These are phyloP conservation scores for Trametes cubensis DNA, from an alignment of 768 basidiomycete genomes.

Conservation along the genomic window DNA sequence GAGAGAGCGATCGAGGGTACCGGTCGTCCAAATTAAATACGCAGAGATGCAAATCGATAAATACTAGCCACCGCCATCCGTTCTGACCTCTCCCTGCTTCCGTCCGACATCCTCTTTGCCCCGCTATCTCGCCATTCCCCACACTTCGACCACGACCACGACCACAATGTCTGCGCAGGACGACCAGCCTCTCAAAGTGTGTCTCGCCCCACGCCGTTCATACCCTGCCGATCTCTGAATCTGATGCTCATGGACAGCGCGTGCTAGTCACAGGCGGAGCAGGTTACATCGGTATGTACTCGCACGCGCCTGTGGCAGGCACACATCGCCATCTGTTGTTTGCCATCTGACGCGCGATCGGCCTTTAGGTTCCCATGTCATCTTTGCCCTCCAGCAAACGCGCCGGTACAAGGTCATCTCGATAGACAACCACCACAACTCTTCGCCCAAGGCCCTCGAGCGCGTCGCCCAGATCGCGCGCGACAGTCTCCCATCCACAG, in stretches of 20 bases:
- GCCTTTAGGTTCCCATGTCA: constrained; percentile 84
- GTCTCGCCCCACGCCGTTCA: background rate
- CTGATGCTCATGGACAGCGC: constrained; percentile 42
- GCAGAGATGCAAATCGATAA: constrained; percentile 14
- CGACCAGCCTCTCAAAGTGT: constrained; percentile 25
- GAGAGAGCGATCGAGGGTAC: constrained; percentile 4
- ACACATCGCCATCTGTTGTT: constrained; percentile 22
- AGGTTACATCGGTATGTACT: constrained; percentile 77
- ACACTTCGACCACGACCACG: background rate
- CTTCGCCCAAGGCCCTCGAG: constrained; percentile 70
- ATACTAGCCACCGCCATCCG: constrained; percentile 3
- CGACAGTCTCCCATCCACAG: constrained; percentile 64
- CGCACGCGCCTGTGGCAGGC: constrained; percentile 26
- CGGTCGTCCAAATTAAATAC: background rate
- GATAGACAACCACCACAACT: constrained; percentile 95
- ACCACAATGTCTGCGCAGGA: constrained; percentile 18
- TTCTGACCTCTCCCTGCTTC: constrained; percentile 22
- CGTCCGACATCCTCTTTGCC: background rate
- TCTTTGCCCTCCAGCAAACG: constrained; percentile 82
- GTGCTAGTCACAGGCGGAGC: constrained; percentile 80
- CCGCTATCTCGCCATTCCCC: background rate
- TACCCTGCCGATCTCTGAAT: background rate
- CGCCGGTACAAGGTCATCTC: constrained; percentile 91
- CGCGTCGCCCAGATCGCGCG: constrained; percentile 82
- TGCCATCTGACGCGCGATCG: constrained; percentile 21